Evolutionary conservation across 805 yeast species (phyloP), one percentile per base, ranked within the genome.

Genomic region (Ogataea populi-albae): DNA sequence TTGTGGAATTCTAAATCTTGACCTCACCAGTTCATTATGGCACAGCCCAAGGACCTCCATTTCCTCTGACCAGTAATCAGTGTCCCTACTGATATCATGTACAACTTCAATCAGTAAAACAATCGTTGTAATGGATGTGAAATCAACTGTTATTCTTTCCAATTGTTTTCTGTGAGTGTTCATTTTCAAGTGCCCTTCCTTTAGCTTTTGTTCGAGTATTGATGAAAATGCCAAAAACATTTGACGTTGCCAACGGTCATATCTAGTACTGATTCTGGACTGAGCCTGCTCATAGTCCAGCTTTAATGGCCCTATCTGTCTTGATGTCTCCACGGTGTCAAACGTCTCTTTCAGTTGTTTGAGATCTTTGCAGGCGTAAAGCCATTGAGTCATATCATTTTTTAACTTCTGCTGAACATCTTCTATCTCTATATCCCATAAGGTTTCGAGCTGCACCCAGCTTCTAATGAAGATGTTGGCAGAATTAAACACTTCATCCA

Each of bases 171-270:
- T 64, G 1, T 66, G 49, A 5, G 44, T 39, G 4, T 37, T 43
- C 4, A 81, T 38, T 1, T 55, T 56, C 0, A 50, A 33, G 27
- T 65, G 58, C 2, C 69, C 46, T 2, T 43, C 41, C 7, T 40
- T 52, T 34, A 71, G 61, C 2, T 54, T 37, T 1, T 46, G 41
- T 5, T 50, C 52, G 25, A 80, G 49, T 14, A 59, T 48, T 2
- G 51, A 56, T 3, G 75, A 60, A 56, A 79, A 73, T 20, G 54
- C 54, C 2, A 46, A 41, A 6, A 71, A 27, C 5, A 79, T 52
- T 2, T 66, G 66, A 26, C 60, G 63, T 43, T 78, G 82, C 77
- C 86, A 82, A 2, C 53, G 44, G 39, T 79, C 82, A 60, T 74
- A 81, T 46, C 73, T 77, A 1, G 50, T 22, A 22, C 40, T 46